Percentiles rank a stretch among this genome's conserved stretches.
phyloP scores from a whole-genome alignment of 306 rosid genomes.

The Mimosa bimucronata region DNA sequence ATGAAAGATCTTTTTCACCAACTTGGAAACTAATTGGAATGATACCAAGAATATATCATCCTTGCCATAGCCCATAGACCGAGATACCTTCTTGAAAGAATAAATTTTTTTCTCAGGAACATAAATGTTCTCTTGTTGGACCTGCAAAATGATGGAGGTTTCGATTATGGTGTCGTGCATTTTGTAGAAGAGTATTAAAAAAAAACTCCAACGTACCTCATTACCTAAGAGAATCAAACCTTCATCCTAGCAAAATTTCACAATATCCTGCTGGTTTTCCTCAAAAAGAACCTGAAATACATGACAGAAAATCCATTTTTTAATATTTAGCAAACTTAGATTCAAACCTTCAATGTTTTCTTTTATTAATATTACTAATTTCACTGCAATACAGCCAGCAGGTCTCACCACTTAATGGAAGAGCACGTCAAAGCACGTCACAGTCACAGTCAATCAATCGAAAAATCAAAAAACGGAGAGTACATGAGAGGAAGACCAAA shows the following conservation, averaged over 20 bases:
- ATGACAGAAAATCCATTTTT: slow-evolving; percentile 6
- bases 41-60: slow-evolving; percentile 63
- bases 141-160: slow-evolving; percentile 39
- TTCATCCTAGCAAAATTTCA: slow-evolving; percentile 85
- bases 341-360: neutral
- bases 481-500: too few species aligned
- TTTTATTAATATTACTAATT: neutral
- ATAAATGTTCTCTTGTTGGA: slow-evolving; percentile 68
- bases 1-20: slow-evolving; percentile 7
- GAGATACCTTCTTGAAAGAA: slow-evolving; percentile 69
- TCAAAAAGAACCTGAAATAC: slow-evolving; percentile 63
- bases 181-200: neutral
- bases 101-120: slow-evolving; percentile 64
- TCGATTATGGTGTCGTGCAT: neutral
- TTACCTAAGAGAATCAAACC: slow-evolving; percentile 94
- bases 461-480: too few species aligned
- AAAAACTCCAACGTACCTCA: slow-evolving; percentile 60
- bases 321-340: neutral
- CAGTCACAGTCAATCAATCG: too few species aligned
- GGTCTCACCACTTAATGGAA: too few species aligned
- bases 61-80: slow-evolving; percentile 67
- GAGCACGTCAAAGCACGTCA: too few species aligned
- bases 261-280: slow-evolving; percentile 75
- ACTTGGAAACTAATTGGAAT: slow-evolving; percentile 66
- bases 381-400: neutral